Conservation (phyloP, 768 basidiomycete genomes). For the Macrolepiota dolichaula region DNA sequence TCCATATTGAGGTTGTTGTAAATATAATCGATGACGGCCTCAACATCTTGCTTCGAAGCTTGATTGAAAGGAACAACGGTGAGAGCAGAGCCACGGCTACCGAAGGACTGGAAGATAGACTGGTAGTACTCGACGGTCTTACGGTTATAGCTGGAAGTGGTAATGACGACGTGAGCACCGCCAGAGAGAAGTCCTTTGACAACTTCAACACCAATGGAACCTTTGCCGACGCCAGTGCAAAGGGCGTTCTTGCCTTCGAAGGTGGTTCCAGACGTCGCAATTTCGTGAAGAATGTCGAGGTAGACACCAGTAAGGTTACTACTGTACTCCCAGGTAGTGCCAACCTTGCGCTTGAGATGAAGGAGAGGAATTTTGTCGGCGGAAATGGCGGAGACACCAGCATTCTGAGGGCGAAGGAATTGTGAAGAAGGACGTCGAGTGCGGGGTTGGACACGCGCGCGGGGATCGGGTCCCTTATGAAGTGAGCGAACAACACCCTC, state of each 20-base stretch:
- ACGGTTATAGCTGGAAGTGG: constrained; percentile 96
- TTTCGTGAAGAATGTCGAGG: constrained; percentile 95
- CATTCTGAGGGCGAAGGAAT: constrained; percentile 90
- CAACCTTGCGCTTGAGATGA: constrained; percentile 96
- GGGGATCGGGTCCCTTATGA: constrained; percentile 70
- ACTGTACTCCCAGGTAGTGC: constrained; percentile 93
- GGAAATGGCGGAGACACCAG: constrained; percentile 66
- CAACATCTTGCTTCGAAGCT: constrained; percentile 97
- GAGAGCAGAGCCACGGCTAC: constrained; percentile 92
- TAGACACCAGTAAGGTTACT: constrained; percentile 95
- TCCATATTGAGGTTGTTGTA: constrained; percentile 94
- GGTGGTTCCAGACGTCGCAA: constrained; percentile 96
- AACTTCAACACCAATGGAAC: constrained; percentile 96
- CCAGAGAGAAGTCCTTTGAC: constrained; percentile 95
- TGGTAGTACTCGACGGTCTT: constrained; percentile 98
- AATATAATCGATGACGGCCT: constrained; percentile 97
- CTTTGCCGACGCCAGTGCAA: constrained; percentile 96
- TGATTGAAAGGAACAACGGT: constrained; percentile 99
- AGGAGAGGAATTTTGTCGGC: constrained; percentile 92
- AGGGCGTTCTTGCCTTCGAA: constrained; percentile 99
- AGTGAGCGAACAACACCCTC: constrained; percentile 95
- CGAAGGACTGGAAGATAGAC: constrained; percentile 92
- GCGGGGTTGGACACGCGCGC: constrained; percentile 38
- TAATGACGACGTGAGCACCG: constrained; percentile 95
- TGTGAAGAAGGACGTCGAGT: constrained; percentile 91